A percentile compares a stretch with the other conserved stretches of the same genome.
Conservation (phyloP, 768 basidiomycete species). For the Psilocybe subaeruginosa region DNA sequence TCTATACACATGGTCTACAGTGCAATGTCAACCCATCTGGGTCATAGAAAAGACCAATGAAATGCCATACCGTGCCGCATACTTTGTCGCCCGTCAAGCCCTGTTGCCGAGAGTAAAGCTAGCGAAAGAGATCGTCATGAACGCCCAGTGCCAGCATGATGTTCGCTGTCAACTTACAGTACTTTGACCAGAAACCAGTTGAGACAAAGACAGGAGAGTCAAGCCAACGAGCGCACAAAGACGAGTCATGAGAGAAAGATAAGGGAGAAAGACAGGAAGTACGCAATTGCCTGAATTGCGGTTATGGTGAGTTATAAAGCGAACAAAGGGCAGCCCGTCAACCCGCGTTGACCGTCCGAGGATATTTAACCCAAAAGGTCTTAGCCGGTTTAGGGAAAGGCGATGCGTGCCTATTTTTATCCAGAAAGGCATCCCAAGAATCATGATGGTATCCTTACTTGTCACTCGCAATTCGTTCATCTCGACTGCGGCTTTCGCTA, state of each 20-base stretch:
- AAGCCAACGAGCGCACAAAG: constrained; percentile 1
- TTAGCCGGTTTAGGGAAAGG: not conserved
- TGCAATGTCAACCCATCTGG: not conserved
- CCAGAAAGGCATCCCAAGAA: not conserved
- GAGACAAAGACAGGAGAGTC: not conserved
- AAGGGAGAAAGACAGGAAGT: not conserved
- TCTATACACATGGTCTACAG: constrained; percentile 49
- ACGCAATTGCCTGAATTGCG: not conserved
- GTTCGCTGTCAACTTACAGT: not conserved
- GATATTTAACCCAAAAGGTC: constrained; percentile 4
- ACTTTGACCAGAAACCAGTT: not conserved
- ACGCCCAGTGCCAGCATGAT: not conserved
- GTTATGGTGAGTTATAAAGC: not conserved
- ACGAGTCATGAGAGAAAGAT: constrained; percentile 8
- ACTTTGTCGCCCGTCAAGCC: constrained; percentile 29
- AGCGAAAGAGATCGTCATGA: not conserved
- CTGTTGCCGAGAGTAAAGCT: constrained; percentile 7
- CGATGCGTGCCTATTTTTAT: not conserved
- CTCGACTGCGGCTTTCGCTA: not conserved
- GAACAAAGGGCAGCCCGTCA: not conserved
- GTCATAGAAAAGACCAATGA: not conserved
- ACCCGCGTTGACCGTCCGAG: not conserved
- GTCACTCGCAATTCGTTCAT: not conserved
- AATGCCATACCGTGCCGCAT: constrained; percentile 23
- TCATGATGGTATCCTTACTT: constrained; percentile 1